Evolutionary conservation across 2,329 filamentous ascomycete species (phyloP).

Genomic region (Exophiala spinifera): DNA sequence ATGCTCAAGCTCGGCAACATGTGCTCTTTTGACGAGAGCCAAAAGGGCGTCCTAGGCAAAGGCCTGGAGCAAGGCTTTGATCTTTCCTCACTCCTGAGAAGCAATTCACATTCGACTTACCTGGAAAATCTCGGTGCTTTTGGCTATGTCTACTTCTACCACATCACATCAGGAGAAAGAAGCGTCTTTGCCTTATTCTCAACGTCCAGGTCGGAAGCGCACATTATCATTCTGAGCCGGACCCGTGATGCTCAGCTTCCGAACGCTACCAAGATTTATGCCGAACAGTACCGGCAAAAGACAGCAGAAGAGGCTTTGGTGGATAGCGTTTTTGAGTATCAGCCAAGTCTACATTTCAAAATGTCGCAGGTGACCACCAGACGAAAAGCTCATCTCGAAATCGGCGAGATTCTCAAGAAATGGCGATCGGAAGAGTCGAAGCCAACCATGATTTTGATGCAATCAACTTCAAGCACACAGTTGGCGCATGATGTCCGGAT

Average conservation of each 20-base stretch:
- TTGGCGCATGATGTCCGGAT: constrained; percentile 82
- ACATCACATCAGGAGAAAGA: constrained; percentile 83
- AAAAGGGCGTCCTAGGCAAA: constrained; percentile 85
- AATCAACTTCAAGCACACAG: constrained; percentile 79
- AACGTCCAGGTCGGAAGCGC: constrained; percentile 71
- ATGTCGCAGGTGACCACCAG: constrained; percentile 83
- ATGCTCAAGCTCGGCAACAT: constrained; percentile 85
- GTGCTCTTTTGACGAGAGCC: constrained; percentile 89
- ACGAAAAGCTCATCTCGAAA: constrained; percentile 81
- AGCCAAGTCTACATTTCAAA: constrained; percentile 80
- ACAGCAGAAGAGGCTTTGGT: constrained; percentile 68
- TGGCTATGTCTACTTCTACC: constrained; percentile 87
- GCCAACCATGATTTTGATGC: constrained; percentile 80
- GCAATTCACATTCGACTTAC: constrained; percentile 68
- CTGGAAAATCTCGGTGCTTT: constrained; percentile 67
- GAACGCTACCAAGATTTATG: constrained; percentile 85
- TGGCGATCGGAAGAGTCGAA: constrained; percentile 79
- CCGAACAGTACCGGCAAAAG: constrained; percentile 64
- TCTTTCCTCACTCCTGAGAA: constrained; percentile 68
- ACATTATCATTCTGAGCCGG: constrained; percentile 84
- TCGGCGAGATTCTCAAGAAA: constrained; percentile 85
- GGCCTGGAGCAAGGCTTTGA: constrained; percentile 94
- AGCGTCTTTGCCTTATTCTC: constrained; percentile 95
- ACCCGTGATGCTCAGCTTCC: constrained; percentile 79
- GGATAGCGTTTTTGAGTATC: constrained; percentile 82